A percentile compares a stretch with the other conserved stretches of the same genome.
These are phyloP conservation scores for Chloropicon primus DNA, from an alignment of 139 green algal genomes.

Conservation along the genomic window DNA sequence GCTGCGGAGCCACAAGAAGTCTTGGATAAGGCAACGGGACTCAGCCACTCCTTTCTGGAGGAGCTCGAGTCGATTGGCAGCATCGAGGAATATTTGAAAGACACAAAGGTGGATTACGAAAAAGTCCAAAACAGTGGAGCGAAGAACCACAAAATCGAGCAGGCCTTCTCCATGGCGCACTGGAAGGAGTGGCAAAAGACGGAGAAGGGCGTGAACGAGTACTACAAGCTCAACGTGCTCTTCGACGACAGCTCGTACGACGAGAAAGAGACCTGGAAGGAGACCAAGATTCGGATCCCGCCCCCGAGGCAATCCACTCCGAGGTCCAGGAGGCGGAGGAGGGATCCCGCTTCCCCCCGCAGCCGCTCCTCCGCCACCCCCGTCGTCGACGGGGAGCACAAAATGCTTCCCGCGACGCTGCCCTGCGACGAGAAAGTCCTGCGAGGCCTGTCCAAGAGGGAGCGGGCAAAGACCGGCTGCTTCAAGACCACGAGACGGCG, in stretches of 20 bases:
- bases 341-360: too few species aligned
- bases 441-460: not conserved
- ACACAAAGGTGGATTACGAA: not conserved
- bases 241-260: not conserved
- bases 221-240: not conserved
- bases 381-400: not conserved
- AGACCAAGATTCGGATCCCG: not conserved
- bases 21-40: not conserved
- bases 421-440: not conserved
- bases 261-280: not conserved
- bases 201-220: not conserved
- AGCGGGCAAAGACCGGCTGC: not conserved
- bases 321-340: not conserved
- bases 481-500: not conserved
- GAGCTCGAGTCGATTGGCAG: not conserved
- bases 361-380: too few species aligned
- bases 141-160: not conserved
- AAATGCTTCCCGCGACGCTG: not conserved
- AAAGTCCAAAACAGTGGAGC: not conserved
- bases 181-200: not conserved
- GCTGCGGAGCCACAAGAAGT: too few species aligned
- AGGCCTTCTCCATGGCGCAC: not conserved
- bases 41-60: not conserved
- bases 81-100: not conserved
- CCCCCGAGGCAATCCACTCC: not conserved